Evolutionary conservation across 371 early-diverging fungal species (phyloP).

Genomic region (Apophysomyces ossiformis): DNA sequence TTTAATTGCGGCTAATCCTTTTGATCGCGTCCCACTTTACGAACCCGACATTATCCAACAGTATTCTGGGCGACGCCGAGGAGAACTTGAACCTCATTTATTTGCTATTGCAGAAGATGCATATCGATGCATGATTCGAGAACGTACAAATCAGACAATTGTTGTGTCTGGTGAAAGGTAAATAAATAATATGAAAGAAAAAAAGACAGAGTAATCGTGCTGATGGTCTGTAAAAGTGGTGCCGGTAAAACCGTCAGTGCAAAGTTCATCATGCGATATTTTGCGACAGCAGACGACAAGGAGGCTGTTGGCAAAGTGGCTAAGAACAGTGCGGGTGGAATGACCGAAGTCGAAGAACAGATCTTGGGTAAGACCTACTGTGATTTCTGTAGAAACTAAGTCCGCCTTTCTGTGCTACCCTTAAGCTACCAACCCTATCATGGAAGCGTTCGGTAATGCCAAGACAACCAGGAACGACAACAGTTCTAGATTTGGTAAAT

Average conservation of each 20-base stretch:
- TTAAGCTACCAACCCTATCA: constrained; percentile 95
- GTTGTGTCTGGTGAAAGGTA: constrained; percentile 98
- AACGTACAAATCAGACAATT: constrained; percentile 95
- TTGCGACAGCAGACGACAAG: constrained; percentile 89
- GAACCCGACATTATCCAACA: constrained; percentile 88
- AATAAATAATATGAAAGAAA: neutral
- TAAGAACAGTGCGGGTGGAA: constrained; percentile 40
- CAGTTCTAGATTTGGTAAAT: constrained; percentile 98
- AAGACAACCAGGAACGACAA: constrained; percentile 99
- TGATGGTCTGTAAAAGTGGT: constrained; percentile 53
- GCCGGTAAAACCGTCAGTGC: constrained; percentile 97
- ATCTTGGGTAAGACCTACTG: constrained; percentile 59
- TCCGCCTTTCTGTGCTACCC: constrained; percentile 3
- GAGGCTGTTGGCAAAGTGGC: constrained; percentile 47
- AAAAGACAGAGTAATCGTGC: neutral
- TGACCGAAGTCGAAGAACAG: constrained; percentile 85
- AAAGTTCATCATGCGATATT: constrained; percentile 97
- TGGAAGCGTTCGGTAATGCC: constrained; percentile 99
- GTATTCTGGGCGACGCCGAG: constrained; percentile 92
- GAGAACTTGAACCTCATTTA: constrained; percentile 98
- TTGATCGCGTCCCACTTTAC: constrained; percentile 87
- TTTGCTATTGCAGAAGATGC: constrained; percentile 99
- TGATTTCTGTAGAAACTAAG: neutral
- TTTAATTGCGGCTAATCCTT: constrained; percentile 98
- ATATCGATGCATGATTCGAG: constrained; percentile 92